Conservation (phyloP, 768 basidiomycete species). For the Mycena sanguinolenta region DNA sequence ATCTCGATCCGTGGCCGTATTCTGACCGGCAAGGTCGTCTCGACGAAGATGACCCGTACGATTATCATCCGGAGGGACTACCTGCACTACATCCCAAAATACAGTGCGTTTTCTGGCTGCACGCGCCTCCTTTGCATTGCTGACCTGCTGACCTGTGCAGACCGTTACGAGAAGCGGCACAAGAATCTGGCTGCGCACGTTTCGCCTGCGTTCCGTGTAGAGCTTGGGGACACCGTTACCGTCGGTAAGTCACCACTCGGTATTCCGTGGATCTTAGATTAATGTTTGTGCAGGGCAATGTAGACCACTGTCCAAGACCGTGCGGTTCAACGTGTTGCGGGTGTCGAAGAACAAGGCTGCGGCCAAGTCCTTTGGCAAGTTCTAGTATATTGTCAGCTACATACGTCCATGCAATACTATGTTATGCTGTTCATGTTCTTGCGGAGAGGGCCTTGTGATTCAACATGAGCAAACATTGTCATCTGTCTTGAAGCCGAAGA, state of each 20-base stretch:
- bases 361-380: slow-evolving; percentile 94
- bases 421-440: slow-evolving; percentile 41
- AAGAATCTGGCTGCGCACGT: slow-evolving; percentile 98
- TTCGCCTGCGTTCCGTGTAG: slow-evolving; percentile 99
- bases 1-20: slow-evolving; percentile 99
- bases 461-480: not conserved
- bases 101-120: slow-evolving; percentile 73
- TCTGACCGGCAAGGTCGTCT: slow-evolving; percentile 96
- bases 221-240: slow-evolving; percentile 93
- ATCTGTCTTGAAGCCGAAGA: too few species aligned
- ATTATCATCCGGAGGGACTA: slow-evolving; percentile 96
- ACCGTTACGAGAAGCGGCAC: slow-evolving; percentile 99
- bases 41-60: slow-evolving; percentile 99
- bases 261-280: slow-evolving; percentile 26
- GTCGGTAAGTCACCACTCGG: slow-evolving; percentile 75
- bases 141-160: slow-evolving; percentile 51
- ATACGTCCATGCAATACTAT: slow-evolving; percentile 42
- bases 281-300: slow-evolving; percentile 83
- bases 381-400: slow-evolving; percentile 58
- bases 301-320: slow-evolving; percentile 98
- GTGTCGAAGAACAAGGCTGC: slow-evolving; percentile 95
- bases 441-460: not conserved
- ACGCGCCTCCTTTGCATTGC: not conserved
- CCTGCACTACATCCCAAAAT: slow-evolving; percentile 98
- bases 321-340: slow-evolving; percentile 98